phyloP scores from a whole-genome alignment of 2,329 filamentous ascomycete species.

The Aspergillus thermomutatus region DNA sequence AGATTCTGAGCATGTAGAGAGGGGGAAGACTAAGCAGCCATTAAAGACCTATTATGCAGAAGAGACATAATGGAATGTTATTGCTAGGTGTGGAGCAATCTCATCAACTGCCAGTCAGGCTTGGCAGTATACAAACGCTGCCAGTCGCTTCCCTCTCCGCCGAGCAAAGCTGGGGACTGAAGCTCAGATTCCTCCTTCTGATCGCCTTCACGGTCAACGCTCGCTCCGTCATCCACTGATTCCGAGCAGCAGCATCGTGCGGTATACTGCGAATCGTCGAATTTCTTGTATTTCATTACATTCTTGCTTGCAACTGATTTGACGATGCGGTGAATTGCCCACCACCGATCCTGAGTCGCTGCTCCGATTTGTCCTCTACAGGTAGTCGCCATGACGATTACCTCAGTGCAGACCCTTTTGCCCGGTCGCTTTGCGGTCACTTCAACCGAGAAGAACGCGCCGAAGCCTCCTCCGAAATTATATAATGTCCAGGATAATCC shows the following conservation, averaged over 20 bases:
- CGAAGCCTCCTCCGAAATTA: conserved; percentile 54
- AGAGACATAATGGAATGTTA: conserved; percentile 4
- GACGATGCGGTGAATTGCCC: conserved; percentile 18
- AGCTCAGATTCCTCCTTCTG: conserved; percentile 5
- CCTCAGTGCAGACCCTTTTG: conserved; percentile 35
- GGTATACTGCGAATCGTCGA: neutral
- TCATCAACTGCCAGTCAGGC: conserved; percentile 1
- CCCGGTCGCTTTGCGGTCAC: conserved; percentile 39
- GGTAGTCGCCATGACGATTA: conserved; percentile 42
- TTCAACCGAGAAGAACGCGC: conserved; percentile 45
- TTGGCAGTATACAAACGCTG: conserved; percentile 17
- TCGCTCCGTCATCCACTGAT: neutral
- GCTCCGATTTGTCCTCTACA: conserved; percentile 16
- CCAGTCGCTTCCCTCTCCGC: conserved; percentile 10
- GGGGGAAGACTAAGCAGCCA: neutral
- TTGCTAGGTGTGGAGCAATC: conserved; percentile 8
- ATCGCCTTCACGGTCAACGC: conserved; percentile 1
- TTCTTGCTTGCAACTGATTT: conserved; percentile 7
- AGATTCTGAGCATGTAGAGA: neutral
- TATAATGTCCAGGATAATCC: conserved; percentile 57
- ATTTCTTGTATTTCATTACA: neutral
- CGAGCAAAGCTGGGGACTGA: conserved; percentile 12
- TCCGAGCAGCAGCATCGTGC: neutral
- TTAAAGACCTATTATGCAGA: neutral
- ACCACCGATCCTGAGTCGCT: conserved; percentile 6